phyloP scores from a whole-genome alignment of 73 alveolate genomes.

The Uronychia binucleata region DNA sequence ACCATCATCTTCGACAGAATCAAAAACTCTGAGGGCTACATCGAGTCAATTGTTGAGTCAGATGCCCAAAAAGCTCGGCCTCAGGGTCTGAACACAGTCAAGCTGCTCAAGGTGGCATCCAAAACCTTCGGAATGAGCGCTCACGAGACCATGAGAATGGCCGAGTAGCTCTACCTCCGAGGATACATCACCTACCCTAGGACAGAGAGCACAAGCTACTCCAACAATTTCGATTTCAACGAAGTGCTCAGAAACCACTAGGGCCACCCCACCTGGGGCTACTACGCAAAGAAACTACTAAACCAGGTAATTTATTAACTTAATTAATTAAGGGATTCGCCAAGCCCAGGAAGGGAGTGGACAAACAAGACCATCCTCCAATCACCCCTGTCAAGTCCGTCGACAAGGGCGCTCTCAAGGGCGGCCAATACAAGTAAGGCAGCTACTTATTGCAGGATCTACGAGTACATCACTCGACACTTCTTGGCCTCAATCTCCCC shows the following conservation, averaged over 20 bases:
- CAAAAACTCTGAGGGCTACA: constrained; percentile 31
- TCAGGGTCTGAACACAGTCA: constrained; percentile 95
- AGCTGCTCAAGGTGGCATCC: constrained; percentile 91
- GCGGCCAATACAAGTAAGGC: constrained; percentile 72
- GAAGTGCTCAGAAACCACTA: constrained; percentile 76
- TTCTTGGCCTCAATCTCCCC: constrained; percentile 97
- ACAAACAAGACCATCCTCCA: constrained; percentile 99
- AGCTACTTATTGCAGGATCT: constrained; percentile 28
- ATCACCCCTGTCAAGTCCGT: constrained; percentile 98
- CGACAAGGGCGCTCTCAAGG: constrained; percentile 76
- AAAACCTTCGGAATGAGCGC: constrained; percentile 95
- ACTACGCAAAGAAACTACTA: constrained; percentile 67
- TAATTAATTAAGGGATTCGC: constrained; percentile 35
- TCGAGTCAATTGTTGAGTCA: constrained; percentile 49
- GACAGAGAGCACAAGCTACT: constrained; percentile 97
- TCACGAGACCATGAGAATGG: constrained; percentile 96
- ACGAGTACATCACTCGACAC: constrained; percentile 93
- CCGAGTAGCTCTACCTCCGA: constrained; percentile 98
- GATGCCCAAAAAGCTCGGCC: constrained; percentile 80
- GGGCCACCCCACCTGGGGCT: constrained; percentile 76
- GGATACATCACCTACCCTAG: constrained; percentile 99
- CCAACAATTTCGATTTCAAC: constrained; percentile 87
- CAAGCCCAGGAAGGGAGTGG: constrained; percentile 92
- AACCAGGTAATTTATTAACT: constrained; percentile 19
- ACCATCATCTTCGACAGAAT: constrained; percentile 55